These are phyloP conservation scores for Botrytis hyacinthi DNA, from an alignment of 2,329 filamentous ascomycete species.

Conservation along the genomic window DNA sequence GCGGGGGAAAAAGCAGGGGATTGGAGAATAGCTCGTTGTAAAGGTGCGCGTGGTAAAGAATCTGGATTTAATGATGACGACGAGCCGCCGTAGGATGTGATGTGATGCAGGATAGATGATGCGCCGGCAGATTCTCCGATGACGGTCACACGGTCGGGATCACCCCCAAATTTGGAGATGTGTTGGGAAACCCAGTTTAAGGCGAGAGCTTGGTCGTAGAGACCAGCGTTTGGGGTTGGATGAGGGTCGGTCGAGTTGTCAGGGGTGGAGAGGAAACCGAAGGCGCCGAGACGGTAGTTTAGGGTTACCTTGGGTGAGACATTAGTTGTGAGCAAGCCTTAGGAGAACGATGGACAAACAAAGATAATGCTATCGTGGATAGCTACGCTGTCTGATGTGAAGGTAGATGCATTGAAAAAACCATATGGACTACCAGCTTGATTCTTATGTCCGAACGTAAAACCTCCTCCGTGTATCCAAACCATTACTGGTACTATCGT, in stretches of 20 bases:
- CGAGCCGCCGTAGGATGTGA: conserved; percentile 51
- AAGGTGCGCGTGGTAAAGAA: neutral
- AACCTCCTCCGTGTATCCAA: conserved; percentile 61
- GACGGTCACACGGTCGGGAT: conserved; percentile 41
- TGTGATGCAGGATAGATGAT: conserved; percentile 54
- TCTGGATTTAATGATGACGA: neutral
- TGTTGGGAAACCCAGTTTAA: conserved; percentile 58
- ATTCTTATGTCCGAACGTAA: conserved; percentile 60
- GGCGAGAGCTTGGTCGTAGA: conserved; percentile 58
- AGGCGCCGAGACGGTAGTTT: conserved; percentile 60
- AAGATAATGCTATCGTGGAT: neutral
- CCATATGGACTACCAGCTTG: conserved; percentile 57
- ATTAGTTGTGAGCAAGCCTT: neutral
- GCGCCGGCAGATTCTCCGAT: conserved; percentile 48
- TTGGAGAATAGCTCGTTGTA: neutral
- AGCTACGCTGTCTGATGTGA: conserved; percentile 47
- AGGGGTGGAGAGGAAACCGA: conserved; percentile 66
- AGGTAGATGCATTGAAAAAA: conserved; percentile 50
- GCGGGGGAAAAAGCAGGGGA: neutral
- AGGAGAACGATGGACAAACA: neutral
- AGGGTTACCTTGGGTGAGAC: conserved; percentile 45
- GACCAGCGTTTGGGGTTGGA: conserved; percentile 61
- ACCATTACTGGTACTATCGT: conserved; percentile 43
- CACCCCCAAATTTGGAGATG: conserved; percentile 45
- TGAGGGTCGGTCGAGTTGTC: conserved; percentile 49